phyloP scores from a whole-genome alignment of 805 yeast species.

The Ogataea chonburiensis region DNA sequence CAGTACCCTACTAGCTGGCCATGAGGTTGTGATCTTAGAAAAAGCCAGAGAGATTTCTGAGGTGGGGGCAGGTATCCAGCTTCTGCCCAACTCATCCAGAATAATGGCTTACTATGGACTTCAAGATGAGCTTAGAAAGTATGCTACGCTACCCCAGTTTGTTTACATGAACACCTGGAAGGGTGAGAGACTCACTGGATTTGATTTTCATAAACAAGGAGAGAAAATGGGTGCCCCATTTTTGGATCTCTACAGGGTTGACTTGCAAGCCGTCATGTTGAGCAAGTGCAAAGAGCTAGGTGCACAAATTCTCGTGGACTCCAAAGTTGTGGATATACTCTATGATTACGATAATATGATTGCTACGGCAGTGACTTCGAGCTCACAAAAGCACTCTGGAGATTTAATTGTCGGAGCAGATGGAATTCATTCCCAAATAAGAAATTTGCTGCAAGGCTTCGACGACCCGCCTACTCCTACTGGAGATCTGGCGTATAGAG shows the following conservation, averaged over 20 bases:
- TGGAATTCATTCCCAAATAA: conserved; percentile 28
- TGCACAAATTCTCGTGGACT: conserved; percentile 19
- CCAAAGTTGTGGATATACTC: conserved; percentile 20
- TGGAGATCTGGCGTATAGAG: conserved; percentile 34
- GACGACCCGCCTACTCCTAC: conserved; percentile 31
- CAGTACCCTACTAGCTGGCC: conserved; percentile 22
- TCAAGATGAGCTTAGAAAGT: conserved; percentile 8
- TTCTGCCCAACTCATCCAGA: conserved; percentile 29
- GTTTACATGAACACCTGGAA: conserved; percentile 25
- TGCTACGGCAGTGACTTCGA: conserved; percentile 16
- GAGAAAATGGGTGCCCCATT: conserved; percentile 25
- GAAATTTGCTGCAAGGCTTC: conserved; percentile 24
- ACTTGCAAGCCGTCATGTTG: conserved; percentile 29
- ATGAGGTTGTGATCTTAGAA: conserved; percentile 26
- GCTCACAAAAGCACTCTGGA: conserved; percentile 17
- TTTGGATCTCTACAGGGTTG: conserved; percentile 32
- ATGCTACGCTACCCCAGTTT: conserved; percentile 22
- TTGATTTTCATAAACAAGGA: conserved; percentile 24
- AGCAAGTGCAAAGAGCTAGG: conserved; percentile 25
- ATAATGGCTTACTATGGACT: conserved; percentile 26
- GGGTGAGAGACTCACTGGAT: conserved; percentile 17
- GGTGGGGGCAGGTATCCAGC: conserved; percentile 33
- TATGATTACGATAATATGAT: conserved; percentile 20
- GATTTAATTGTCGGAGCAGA: conserved; percentile 32
- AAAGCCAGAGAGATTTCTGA: conserved; percentile 27